Conservation (phyloP, 1,284 basidiomycete species). For the Leccinum pachyderme region DNA sequence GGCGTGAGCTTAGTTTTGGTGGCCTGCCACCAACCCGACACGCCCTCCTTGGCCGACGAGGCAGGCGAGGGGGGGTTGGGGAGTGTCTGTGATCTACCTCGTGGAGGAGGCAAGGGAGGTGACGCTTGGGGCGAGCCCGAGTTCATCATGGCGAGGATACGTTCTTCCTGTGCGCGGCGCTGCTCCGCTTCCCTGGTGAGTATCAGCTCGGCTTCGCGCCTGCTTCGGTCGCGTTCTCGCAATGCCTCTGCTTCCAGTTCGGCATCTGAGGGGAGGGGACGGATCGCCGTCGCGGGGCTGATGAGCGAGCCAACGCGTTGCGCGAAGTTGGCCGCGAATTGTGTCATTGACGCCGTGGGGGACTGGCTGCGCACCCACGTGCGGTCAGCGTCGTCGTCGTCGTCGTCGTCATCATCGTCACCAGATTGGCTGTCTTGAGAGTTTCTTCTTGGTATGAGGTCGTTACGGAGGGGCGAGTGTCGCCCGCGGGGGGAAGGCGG, state of each 20-base stretch:
- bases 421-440: constrained; percentile 57
- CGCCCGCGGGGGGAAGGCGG: constrained; percentile 42
- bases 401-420: constrained; percentile 46
- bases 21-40: constrained; percentile 60
- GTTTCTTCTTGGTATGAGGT: constrained; percentile 33
- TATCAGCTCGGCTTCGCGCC: constrained; percentile 74
- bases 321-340: constrained; percentile 68
- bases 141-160: constrained; percentile 69
- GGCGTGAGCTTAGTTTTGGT: constrained; percentile 75
- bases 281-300: constrained; percentile 43
- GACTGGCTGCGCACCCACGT: constrained; percentile 43
- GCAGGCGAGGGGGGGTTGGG: constrained; percentile 60
- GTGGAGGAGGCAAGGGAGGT: constrained; percentile 48
- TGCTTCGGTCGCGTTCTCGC: constrained; percentile 66
- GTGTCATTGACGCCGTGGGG: constrained; percentile 62
- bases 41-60: constrained; percentile 56
- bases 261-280: constrained; percentile 59
- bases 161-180: constrained; percentile 63
- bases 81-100: constrained; percentile 50
- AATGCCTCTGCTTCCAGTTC: constrained; percentile 78
- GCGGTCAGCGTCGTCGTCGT: constrained; percentile 42
- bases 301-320: constrained; percentile 67
- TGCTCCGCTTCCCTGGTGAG: constrained; percentile 68
- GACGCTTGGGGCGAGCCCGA: constrained; percentile 25
- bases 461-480: constrained; percentile 67